These are phyloP conservation scores for Nymphaea thermarum DNA, from an alignment of 164 flowering plant genomes.

Conservation along the genomic window DNA sequence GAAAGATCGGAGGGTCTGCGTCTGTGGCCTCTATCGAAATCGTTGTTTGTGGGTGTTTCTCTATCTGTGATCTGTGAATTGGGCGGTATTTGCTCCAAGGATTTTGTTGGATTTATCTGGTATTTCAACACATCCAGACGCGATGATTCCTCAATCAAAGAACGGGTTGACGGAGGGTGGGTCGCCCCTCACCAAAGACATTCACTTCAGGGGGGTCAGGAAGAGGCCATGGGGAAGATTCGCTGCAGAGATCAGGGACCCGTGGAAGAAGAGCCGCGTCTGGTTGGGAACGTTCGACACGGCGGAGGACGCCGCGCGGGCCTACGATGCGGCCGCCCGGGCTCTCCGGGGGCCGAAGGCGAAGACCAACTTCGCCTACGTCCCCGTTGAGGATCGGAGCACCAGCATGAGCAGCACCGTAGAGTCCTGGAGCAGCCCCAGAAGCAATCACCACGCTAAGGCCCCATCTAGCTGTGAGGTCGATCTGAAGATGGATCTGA, in stretches of 20 bases:
- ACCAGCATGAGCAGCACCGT: background rate
- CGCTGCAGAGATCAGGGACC: slow-evolving; percentile 89
- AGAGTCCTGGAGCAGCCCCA: background rate
- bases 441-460: background rate
- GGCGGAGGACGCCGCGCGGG: slow-evolving; percentile 73
- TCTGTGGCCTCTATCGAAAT: background rate
- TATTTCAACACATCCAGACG: background rate
- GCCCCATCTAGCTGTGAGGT: background rate
- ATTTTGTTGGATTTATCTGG: background rate
- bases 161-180: background rate
- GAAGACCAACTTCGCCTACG: slow-evolving; percentile 52
- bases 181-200: slow-evolving; percentile 13
- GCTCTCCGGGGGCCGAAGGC: slow-evolving; percentile 69
- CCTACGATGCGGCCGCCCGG: slow-evolving; percentile 77
- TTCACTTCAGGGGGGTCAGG: slow-evolving; percentile 72
- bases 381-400: slow-evolving; percentile 1
- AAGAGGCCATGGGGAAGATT: slow-evolving; percentile 94
- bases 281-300: slow-evolving; percentile 91
- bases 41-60: background rate
- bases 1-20: background rate
- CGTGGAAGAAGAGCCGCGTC: slow-evolving; percentile 73
- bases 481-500: background rate
- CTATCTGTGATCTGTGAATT: no score
- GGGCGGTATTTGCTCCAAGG: background rate
- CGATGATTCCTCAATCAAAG: background rate